Base-by-base conservation (phyloP, 805 yeast genomes). In the Hanseniaspora singularis region DNA sequence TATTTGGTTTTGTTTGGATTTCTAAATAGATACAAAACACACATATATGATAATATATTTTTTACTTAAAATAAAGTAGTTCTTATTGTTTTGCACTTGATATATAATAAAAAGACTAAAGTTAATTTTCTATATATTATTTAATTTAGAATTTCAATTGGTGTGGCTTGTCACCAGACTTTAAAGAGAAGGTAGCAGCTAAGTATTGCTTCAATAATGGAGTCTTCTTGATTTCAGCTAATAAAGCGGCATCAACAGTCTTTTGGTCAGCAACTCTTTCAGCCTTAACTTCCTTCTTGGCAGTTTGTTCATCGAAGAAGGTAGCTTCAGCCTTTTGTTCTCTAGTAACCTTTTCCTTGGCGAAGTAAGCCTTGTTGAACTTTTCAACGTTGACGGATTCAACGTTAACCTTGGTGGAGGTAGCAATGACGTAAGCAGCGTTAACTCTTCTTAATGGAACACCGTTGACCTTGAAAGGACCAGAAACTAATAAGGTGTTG, bases 401-500 rank as follows among this genome's bases (percentile, higher is more conserved):
- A 58, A 89, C 81, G 57, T 77, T 71, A 64, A 92, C 83, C 69
- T 76, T 72, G 72, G 98, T 92, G 60, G 96, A 86, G 66, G 98
- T 89, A 64, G 96, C 97, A 73, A 89, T 89, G 62, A 92, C 98
- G 74, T 89, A 92, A 72, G 95, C 85, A 62, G 96, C 81, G 71
- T 89, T 92, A 62, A 89, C 97, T 79, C 96, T 85, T 82, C 97
- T 87, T 71, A 89, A 78, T 70, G 98, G 97, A 60, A 89, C 98
- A 77, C 98, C 98, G 76, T 89, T 89, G 65, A 89, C 85, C 80
- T 92, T 89, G 95, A 89, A 92, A 64, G 98, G 98, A 69, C 98
- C 98, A 53, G 96, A 74, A 55, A 89, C 95, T 67, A 89, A 82
- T 64, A 89, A 76, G 57, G 96, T 89, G 86, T 86, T 85, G 80